Evolutionary conservation across 2,329 filamentous ascomycete genomes (phyloP).

Genomic region (Thyridium curvatum): DNA sequence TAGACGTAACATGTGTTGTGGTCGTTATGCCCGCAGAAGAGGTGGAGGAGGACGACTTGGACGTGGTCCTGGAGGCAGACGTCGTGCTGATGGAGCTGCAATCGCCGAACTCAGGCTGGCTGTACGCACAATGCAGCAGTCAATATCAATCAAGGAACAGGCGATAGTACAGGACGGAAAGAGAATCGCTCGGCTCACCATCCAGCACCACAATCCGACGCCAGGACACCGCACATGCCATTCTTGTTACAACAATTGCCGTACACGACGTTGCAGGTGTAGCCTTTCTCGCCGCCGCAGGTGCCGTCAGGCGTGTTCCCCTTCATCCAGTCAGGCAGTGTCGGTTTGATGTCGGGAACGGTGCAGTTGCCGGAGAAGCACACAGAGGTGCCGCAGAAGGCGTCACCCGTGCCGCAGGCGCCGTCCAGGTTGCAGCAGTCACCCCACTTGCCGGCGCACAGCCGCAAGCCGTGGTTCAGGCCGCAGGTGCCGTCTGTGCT

Average conservation of each 20-base stretch:
- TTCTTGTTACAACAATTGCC: constrained; percentile 5
- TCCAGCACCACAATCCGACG: constrained; percentile 2
- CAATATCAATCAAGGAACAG: too few relatives aligned
- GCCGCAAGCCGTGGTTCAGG: not conserved
- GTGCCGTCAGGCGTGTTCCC: constrained; percentile 4
- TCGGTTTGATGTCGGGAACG: not conserved
- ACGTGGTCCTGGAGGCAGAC: too few relatives aligned
- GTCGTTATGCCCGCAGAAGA: too few relatives aligned
- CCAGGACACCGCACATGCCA: constrained; percentile 1
- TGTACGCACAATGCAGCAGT: too few relatives aligned
- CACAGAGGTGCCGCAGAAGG: not conserved
- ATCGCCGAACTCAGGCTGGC: too few relatives aligned
- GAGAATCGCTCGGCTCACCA: too few relatives aligned
- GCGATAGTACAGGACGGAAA: too few relatives aligned
- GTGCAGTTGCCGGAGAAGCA: constrained; percentile 2
- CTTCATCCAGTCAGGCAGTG: not conserved
- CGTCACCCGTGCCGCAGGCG: constrained; percentile 1
- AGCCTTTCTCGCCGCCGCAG: not conserved
- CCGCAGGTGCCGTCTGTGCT: constrained; percentile 3
- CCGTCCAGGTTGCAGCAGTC: not conserved
- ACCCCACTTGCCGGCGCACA: constrained; percentile 2
- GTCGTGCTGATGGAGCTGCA: too few relatives aligned
- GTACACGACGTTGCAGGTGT: constrained; percentile 3
- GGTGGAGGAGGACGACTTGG: too few relatives aligned
- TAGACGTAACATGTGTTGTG: too few relatives aligned